Evolutionary conservation across 495 filamentous ascomycete species (phyloP).

Genomic region (Xylaria sp.): DNA sequence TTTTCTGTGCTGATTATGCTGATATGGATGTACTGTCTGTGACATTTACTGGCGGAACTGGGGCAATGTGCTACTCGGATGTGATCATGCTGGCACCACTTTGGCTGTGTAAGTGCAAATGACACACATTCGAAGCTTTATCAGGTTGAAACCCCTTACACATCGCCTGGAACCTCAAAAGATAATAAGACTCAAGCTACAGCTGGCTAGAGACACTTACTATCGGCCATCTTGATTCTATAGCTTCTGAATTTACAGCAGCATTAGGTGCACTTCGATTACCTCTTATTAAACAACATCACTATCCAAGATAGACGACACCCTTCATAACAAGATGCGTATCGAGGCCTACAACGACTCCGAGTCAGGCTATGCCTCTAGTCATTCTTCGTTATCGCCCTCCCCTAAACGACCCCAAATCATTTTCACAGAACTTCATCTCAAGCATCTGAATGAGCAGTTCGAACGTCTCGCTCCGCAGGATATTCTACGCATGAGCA

Average conservation of each 20-base stretch:
- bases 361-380: background rate
- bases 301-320: background rate
- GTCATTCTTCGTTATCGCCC: background rate
- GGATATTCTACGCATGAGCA: slow-evolving; percentile 90
- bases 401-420: slow-evolving; percentile 60
- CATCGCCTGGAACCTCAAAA: background rate
- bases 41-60: background rate
- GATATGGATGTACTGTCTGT: background rate
- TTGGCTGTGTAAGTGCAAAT: background rate
- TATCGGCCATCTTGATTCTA: background rate
- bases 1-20: background rate
- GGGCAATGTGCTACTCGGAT: background rate
- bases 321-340: background rate
- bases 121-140: background rate
- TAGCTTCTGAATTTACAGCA: background rate
- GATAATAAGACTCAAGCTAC: background rate
- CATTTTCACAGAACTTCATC: slow-evolving; percentile 84
- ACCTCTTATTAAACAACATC: background rate
- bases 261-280: background rate
- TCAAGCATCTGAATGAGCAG: slow-evolving; percentile 86
- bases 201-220: background rate
- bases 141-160: background rate
- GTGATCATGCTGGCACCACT: slow-evolving; percentile 7
- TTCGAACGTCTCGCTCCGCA: slow-evolving; percentile 73
- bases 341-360: background rate